Base-by-base conservation (phyloP, 257 asterid genomes). In the Cordia subcordata region DNA sequence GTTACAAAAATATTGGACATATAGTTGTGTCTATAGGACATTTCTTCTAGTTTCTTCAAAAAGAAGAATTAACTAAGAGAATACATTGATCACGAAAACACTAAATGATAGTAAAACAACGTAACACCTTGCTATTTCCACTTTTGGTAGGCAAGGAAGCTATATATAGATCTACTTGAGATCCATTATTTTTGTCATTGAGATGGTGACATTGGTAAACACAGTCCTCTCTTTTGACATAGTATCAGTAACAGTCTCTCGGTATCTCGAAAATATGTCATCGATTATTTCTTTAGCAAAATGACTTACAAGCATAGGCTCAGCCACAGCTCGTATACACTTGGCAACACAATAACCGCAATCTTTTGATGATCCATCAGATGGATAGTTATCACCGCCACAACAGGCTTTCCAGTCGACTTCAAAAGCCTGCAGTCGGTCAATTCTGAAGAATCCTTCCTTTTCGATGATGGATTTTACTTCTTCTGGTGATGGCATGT, bases 261-360 rank as follows among this genome's bases (percentile, higher is more conserved):
- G 55, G 32, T 85, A 85, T 46, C 52, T 81, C 0, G 21, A 11
- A 39, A 87, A 87, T 8, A 82, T 16, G 6, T 44, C 47, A 19
- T 85, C 94, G 0, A 87, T 75, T 27, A 78, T 35, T 1, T 49
- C 40, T 10, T 66, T 68, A 1, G 81, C 86, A 42, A 87, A 85
- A 61, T 85, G 96, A n/a, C 65, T 66, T 17, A 72, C 68, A 54
- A 85, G 55, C 71, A 87, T 33, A 3, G 96, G 83, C 60, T 87
- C 96, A 1, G 79, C 81, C 61, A 85, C 87, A 1, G 92, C 78
- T 65, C 96, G 77, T 75, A 87, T 75, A 74, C 89, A 81, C 23
- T 58, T 66, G 1, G 87, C 68, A n/a, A 85, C 80, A 32, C 54
- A 55, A 60, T 77, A 81, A 8, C 81, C 90, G 35, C 55, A 66